These are phyloP conservation scores for Pseudogymnoascus sp. DNA, from an alignment of 2,329 filamentous ascomycete species.

Conservation along the genomic window DNA sequence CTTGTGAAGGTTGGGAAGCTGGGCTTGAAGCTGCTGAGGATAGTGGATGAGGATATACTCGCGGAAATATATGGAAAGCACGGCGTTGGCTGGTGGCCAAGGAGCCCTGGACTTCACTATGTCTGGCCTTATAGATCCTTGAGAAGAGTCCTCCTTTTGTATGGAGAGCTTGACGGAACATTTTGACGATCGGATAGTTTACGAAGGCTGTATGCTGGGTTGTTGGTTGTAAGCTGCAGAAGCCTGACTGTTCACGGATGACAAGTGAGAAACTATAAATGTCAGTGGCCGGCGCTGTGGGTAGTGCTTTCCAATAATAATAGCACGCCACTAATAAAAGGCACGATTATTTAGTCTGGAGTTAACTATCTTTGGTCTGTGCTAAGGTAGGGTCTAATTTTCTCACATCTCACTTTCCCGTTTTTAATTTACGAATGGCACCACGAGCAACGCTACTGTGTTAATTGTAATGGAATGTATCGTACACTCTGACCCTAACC, in stretches of 20 bases:
- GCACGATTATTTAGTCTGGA: neutral
- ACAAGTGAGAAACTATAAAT: neutral
- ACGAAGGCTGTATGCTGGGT: neutral
- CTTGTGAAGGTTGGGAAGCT: no score
- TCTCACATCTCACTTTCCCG: neutral
- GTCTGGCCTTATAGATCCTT: neutral
- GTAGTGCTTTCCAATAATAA: neutral
- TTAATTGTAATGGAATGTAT: neutral
- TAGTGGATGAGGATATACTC: no score
- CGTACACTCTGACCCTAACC: neutral
- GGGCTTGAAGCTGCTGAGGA: no score
- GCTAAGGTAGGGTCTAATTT: neutral
- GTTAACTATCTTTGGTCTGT: neutral
- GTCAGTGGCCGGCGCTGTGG: neutral
- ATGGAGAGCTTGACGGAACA: neutral
- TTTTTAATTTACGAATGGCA: neutral
- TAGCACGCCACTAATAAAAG: neutral
- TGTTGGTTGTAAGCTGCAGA: neutral
- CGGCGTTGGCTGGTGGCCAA: neutral
- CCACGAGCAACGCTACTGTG: neutral
- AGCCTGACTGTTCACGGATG: neutral
- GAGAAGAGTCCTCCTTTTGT: neutral
- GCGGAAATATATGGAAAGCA: neutral
- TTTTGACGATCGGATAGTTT: neutral
- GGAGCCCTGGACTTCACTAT: neutral